Evolutionary conservation across 148 eudicot species (phyloP).

Genomic region (Amaranthus hypochondriacus): DNA sequence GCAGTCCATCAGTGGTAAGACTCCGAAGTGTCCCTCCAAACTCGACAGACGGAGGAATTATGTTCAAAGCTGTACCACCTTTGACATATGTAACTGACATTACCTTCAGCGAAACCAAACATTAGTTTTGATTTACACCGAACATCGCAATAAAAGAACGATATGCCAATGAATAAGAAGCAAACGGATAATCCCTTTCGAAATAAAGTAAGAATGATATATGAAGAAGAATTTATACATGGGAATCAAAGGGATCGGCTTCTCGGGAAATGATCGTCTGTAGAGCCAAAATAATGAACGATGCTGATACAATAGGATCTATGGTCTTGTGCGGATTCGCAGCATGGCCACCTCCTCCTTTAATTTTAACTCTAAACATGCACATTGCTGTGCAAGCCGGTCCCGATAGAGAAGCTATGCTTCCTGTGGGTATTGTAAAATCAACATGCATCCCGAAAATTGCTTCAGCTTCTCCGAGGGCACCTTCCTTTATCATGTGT

Average conservation of each 20-base stretch:
- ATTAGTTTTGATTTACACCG: slow-evolving; percentile 7
- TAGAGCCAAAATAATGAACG: slow-evolving; percentile 53
- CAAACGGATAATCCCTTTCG: neutral
- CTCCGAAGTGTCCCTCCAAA: slow-evolving; percentile 83
- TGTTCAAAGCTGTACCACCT: slow-evolving; percentile 54
- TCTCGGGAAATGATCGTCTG: slow-evolving; percentile 80
- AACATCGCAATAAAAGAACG: neutral
- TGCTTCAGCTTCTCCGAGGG: slow-evolving; percentile 76
- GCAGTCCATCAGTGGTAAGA: slow-evolving; percentile 69
- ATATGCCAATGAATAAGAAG: neutral
- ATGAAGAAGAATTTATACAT: slow-evolving; percentile 27
- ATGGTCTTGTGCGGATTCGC: slow-evolving; percentile 54
- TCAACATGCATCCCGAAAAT: slow-evolving; percentile 83
- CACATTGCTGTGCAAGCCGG: slow-evolving; percentile 61
- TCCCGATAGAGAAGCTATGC: slow-evolving; percentile 50
- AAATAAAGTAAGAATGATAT: too few species aligned
- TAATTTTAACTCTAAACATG: slow-evolving; percentile 58
- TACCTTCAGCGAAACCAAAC: slow-evolving; percentile 48
- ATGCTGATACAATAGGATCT: slow-evolving; percentile 65
- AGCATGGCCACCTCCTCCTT: slow-evolving; percentile 83
- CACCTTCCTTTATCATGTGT: slow-evolving; percentile 87
- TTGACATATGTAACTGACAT: slow-evolving; percentile 68
- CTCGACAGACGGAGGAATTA: slow-evolving; percentile 58
- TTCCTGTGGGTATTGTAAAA: slow-evolving; percentile 51
- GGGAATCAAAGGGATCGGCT: slow-evolving; percentile 70